Evolutionary conservation across 2,329 filamentous ascomycete species (phyloP), one percentile per base, ranked within the genome.

Genomic region (Ceratocystis harringtonii): DNA sequence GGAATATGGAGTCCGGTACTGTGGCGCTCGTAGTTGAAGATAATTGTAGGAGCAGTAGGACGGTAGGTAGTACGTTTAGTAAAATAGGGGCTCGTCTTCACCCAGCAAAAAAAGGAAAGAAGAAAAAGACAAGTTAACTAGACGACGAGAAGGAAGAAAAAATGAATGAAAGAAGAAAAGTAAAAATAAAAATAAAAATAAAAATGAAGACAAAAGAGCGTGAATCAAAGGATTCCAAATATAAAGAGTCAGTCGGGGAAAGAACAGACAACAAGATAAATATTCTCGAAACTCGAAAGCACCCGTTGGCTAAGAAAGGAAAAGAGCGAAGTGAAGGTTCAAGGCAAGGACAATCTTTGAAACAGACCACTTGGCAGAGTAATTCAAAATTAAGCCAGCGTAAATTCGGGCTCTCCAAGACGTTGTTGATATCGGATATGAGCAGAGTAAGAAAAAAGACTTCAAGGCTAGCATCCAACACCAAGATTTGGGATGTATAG

Each of bases 81-180:
- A 55, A 66, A 63, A 30, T 52, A 52, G 48, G 48, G 48, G 28
- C 30, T 61, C 25, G 10, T 61, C 10, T 61, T 41, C n/a, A 22
- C 12, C 41, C n/a, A 61, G 17, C n/a, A 17, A 43, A 50, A 50
- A 50, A 25, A 25, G 10, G 4, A 4, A 12, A 52, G 2, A 25
- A 25, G 22, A 52, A 52, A 50, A 50, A 50, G 48, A 52, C 48
- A 63, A 48, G 8, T 60, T 45, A 67, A 63, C 62, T 58, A 64
- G 55, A 36, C 22, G 48, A 55, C 19, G 43, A 57, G n/a, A 44
- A 57, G 28, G 25, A 62, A 62, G 12, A 22, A 55, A 30, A 61
- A 36, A 10, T 22, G 10, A 25, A 28, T 4, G 8, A 52, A 19
- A 52, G 22, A 5, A 52, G 3, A 28, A 25, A 55, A 36, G 12